Evolutionary conservation across 2,329 filamentous ascomycete species (phyloP), one percentile per base, ranked within the genome.

Genomic region (Aspergillus hortae): DNA sequence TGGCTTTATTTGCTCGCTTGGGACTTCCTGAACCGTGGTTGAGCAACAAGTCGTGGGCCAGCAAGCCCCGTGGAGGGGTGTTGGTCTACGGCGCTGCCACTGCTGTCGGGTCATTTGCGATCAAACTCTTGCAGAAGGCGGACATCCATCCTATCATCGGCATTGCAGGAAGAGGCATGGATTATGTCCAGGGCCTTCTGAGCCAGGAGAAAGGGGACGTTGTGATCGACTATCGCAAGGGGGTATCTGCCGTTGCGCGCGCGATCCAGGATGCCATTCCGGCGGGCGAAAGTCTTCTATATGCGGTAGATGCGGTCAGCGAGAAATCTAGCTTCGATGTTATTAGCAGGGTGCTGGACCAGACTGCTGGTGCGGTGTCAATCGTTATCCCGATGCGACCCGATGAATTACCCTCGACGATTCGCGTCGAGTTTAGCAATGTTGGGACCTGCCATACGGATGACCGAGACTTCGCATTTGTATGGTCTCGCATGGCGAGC

Each of bases 141-240:
- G 79, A 81, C 60, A 80, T 85, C 57, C 80, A 84, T 62, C 83
- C 82, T 0, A 66, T 85, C 33, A 81, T 86, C 56, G 77, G 74
- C 56, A 72, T 85, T 9, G 81, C 82, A 3, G 0, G 82, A 82
- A 6, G 67, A 71, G 2, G 78, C 12, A 64, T 64, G n/a, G 61
- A 72, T 5, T 77, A 78, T 58, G 80, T 83, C 10, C 69, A 78
- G 63, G 63, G 60, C 2, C 67, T 82, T 23, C 73, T 84, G 48
- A 76, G 82, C 59, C 60, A 63, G 6, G 65, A 61, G 47, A 80
- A 79, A 59, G 81, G 82, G 38, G 82, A 85, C 59, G 64, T 70
- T 2, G 66, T 85, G 19, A 62, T 86, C 48, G 82, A 86, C 68
- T 85, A 85, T 64, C 78, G 82, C 23, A 61, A 70, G 0, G 82